Evolutionary conservation across 768 basidiomycete species (phyloP).

Genomic region (Termitomyces sp.): DNA sequence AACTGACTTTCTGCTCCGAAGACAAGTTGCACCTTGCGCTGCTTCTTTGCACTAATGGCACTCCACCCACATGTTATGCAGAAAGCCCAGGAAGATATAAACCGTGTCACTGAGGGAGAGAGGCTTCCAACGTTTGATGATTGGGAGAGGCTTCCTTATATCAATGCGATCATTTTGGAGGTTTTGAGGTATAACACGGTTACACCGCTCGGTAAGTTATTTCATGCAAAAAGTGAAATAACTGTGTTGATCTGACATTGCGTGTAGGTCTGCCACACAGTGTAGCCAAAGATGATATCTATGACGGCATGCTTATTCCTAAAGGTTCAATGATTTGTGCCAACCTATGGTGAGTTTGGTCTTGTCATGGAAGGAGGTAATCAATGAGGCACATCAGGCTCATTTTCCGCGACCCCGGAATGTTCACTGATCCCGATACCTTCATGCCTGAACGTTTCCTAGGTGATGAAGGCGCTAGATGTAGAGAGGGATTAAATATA

Average conservation of each 20-base stretch:
- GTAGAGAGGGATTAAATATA: conserved; percentile 9
- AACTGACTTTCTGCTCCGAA: background rate
- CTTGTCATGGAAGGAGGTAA: too few relatives aligned
- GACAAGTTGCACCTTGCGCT: conserved; percentile 3
- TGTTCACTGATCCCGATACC: conserved; percentile 14
- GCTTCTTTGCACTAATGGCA: conserved; percentile 8
- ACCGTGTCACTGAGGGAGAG: conserved; percentile 10
- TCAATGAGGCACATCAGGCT: conserved; percentile 8
- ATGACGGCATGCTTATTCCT: conserved; percentile 12
- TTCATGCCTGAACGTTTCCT: conserved; percentile 20
- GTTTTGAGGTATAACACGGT: conserved; percentile 19
- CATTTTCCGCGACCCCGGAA: conserved; percentile 17
- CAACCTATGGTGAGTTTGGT: conserved; percentile 11
- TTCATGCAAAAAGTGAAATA: background rate
- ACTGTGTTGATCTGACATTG: background rate
- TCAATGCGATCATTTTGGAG: conserved; percentile 19
- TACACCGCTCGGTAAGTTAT: conserved; percentile 19
- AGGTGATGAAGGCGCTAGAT: conserved; percentile 10
- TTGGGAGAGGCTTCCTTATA: conserved; percentile 13
- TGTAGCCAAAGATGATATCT: conserved; percentile 5
- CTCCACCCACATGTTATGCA: conserved; percentile 9
- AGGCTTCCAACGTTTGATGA: conserved; percentile 16
- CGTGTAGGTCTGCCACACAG: conserved; percentile 3
- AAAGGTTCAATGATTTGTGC: conserved; percentile 15
- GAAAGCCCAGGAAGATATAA: conserved; percentile 9